phyloP scores from a whole-genome alignment of 768 basidiomycete species.

The Suillus cothurnatus region DNA sequence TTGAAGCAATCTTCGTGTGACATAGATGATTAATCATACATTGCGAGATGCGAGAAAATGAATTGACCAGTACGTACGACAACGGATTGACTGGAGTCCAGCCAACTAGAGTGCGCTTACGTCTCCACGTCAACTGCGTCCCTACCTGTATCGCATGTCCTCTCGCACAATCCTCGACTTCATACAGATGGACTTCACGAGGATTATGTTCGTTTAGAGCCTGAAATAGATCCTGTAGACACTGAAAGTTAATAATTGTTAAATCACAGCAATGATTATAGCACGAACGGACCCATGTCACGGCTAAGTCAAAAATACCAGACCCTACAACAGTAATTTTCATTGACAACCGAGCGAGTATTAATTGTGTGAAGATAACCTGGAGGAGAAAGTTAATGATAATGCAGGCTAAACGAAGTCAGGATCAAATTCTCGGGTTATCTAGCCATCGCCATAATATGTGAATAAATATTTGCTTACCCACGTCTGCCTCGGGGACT shows the following conservation, averaged over 20 bases:
- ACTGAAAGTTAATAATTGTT: not conserved
- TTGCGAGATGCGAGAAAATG: not conserved
- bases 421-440: too few species aligned
- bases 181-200: slow-evolving; percentile 76
- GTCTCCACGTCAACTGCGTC: slow-evolving; percentile 66
- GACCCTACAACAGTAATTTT: slow-evolving; percentile 47
- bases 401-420: too few species aligned
- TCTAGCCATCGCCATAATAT: too few species aligned
- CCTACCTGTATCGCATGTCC: too few species aligned
- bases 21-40: too few species aligned
- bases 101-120: slow-evolving; percentile 42
- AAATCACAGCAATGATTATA: slow-evolving; percentile 17
- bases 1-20: too few species aligned
- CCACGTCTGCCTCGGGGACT: too few species aligned
- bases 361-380: not conserved
- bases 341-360: slow-evolving; percentile 32
- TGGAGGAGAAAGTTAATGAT: too few species aligned
- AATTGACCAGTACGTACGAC: slow-evolving; percentile 42
- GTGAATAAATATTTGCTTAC: too few species aligned
- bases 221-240: slow-evolving; percentile 33
- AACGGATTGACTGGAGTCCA: not conserved
- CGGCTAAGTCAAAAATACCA: slow-evolving; percentile 65
- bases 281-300: slow-evolving; percentile 58
- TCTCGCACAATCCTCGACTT: slow-evolving; percentile 65
- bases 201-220: slow-evolving; percentile 73